phyloP scores from a whole-genome alignment of 805 yeast genomes.

The Candida schatavii region DNA sequence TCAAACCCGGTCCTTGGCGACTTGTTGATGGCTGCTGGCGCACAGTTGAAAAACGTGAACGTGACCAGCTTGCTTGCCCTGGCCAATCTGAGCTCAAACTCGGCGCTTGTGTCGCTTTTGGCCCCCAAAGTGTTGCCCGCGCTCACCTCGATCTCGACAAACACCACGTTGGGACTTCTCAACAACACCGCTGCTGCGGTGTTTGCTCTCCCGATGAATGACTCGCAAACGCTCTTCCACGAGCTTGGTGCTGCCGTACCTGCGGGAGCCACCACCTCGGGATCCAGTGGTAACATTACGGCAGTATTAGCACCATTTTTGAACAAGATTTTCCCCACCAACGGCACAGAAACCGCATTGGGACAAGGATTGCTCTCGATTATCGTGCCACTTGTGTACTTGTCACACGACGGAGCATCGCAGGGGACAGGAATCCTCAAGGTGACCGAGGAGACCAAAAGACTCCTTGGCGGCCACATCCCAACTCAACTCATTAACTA shows the following conservation, averaged over 20 bases:
- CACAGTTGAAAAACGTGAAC: neutral
- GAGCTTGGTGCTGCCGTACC: neutral
- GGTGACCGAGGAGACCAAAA: conserved; percentile 22
- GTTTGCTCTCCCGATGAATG: neutral
- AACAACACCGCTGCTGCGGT: neutral
- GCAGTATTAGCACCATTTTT: neutral
- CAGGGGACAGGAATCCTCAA: conserved; percentile 26
- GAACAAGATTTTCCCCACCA: neutral
- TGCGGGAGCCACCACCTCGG: neutral
- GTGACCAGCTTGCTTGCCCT: neutral
- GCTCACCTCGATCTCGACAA: neutral
- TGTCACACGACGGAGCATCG: conserved; percentile 23
- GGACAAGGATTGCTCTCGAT: neutral
- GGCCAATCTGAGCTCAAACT: neutral
- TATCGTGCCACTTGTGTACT: neutral
- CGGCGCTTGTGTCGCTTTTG: neutral
- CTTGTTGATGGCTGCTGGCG: neutral
- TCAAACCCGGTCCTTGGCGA: neutral
- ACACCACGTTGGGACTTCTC: neutral
- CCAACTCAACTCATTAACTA: conserved; percentile 10
- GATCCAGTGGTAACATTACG: neutral
- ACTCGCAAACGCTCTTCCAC: neutral
- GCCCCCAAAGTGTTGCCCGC: neutral
- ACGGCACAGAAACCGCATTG: neutral
- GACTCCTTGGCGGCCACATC: neutral